Base-by-base conservation (phyloP, 1,284 basidiomycete genomes). In the Heterobasidion occidentale region DNA sequence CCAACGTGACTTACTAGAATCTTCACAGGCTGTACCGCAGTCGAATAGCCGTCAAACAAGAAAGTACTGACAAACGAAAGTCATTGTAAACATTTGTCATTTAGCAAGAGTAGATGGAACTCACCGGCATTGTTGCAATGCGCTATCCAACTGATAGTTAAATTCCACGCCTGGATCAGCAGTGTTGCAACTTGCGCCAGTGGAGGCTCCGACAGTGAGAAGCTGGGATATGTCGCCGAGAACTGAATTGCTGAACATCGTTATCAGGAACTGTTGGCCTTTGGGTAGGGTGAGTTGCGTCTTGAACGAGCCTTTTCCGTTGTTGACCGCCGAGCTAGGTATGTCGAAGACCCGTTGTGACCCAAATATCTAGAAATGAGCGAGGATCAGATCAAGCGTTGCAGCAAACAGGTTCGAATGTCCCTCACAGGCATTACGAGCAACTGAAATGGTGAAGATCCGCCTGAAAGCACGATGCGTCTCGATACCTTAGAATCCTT, bases 71-170 rank as follows among this genome's bases (percentile, higher is more conserved):
- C 27, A 38, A 47, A 15, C 11, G 6, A 44, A 11, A 12, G 4
- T 38, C 33, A 36, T 53, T 52, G 27, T 27, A 27, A 27, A 49
- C 12, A 52, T 50, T 46, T 61, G 52, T 51, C 14, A 17, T 7
- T 34, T 14, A 56, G 27, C 15, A 17, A 46, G 27, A 49, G 42
- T 1, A 36, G 42, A 44, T n/a, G n/a, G 9, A 20, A 50, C 67
- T 66, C 62, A 83, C 86, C 76, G 70, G 77, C 88, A 89, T 67
- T 89, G 87, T 53, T 76, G 70, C 35, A 89, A 68, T 20, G 83
- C 76, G 49, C 71, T 66, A 58, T 81, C 76, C 4, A 81, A 64
- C 54, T 77, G 64, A 61, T 78, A 89, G 35, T 65, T 61, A 62
- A 84, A 88, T 45, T 68, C 69, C 53, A 76, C 65, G 9, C 63